These are phyloP conservation scores for Oryza australiensis DNA, from an alignment of 176 grass and related monocot species.

Conservation along the genomic window DNA sequence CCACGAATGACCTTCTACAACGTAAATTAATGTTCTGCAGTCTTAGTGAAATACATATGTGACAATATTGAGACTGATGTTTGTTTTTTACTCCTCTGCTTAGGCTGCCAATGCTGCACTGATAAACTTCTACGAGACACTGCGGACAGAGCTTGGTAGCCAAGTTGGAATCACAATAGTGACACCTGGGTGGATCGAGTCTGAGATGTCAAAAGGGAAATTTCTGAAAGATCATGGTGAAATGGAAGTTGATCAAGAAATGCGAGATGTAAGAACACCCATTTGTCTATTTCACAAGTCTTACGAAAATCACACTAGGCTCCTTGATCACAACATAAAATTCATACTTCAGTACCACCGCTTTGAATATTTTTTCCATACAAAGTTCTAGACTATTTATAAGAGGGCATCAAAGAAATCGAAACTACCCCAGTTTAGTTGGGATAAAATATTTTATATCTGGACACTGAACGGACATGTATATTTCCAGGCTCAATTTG, in stretches of 20 bases:
- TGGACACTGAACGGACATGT: not conserved
- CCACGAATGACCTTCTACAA: slow-evolving; percentile 62
- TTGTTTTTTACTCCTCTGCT: not conserved
- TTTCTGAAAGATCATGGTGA: slow-evolving; percentile 36
- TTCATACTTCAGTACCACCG: too few relatives aligned
- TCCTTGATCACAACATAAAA: too few relatives aligned
- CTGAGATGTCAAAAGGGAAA: slow-evolving; percentile 66
- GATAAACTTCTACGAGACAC: slow-evolving; percentile 71
- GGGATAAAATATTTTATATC: not conserved
- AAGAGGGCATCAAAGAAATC: too few relatives aligned
- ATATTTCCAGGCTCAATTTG: slow-evolving; percentile 49
- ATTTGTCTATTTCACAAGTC: not conserved
- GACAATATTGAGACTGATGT: not conserved
- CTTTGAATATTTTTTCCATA: too few relatives aligned
- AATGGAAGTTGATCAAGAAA: slow-evolving; percentile 51
- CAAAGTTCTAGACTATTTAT: too few relatives aligned
- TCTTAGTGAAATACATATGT: not conserved
- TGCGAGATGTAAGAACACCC: slow-evolving; percentile 45
- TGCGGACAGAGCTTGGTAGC: slow-evolving; percentile 41
- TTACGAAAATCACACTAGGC: not conserved
- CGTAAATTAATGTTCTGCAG: not conserved
- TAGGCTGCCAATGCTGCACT: slow-evolving; percentile 71
- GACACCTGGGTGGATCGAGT: slow-evolving; percentile 64
- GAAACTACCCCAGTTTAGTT: too few relatives aligned
- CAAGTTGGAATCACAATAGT: slow-evolving; percentile 62